phyloP scores from a whole-genome alignment of 768 basidiomycete genomes.

The Boletus rubroflammeus region DNA sequence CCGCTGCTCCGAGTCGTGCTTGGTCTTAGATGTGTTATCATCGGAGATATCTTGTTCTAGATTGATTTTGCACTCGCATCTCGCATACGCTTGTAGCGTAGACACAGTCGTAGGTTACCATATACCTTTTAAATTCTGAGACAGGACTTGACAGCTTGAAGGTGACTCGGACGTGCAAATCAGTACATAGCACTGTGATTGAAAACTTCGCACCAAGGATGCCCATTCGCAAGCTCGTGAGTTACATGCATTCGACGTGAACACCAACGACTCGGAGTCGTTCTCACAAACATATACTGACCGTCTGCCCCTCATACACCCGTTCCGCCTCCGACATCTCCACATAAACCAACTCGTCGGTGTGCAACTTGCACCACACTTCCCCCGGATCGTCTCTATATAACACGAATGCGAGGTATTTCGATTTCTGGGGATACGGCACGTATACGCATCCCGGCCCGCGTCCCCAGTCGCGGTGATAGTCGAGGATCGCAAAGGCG shows the following conservation, averaged over 20 bases:
- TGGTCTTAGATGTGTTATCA: background rate
- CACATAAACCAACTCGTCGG: background rate
- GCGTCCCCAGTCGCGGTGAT: slow-evolving; percentile 5
- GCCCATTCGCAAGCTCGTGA: too few species aligned
- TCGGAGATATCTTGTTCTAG: background rate
- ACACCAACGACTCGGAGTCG: background rate
- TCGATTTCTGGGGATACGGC: slow-evolving; percentile 1
- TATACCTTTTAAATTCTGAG: too few species aligned
- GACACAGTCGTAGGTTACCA: background rate
- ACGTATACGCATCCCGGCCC: slow-evolving; percentile 4
- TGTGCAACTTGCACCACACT: slow-evolving; percentile 1
- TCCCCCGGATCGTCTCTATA: slow-evolving; percentile 4
- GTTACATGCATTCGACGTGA: too few species aligned
- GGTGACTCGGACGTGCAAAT: too few species aligned
- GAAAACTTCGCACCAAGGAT: too few species aligned
- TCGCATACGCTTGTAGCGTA: background rate
- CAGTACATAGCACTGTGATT: too few species aligned
- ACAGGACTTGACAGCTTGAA: too few species aligned
- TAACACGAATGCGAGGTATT: slow-evolving; percentile 5
- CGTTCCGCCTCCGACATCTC: background rate
- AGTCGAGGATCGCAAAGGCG: slow-evolving; percentile 7
- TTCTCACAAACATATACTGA: slow-evolving; percentile 1
- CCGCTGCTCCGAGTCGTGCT: background rate
- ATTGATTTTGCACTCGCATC: background rate
- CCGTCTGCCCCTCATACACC: background rate